These are phyloP conservation scores for Arthrobotrys iridis DNA, from an alignment of 2,329 filamentous ascomycete species.

Conservation along the genomic window DNA sequence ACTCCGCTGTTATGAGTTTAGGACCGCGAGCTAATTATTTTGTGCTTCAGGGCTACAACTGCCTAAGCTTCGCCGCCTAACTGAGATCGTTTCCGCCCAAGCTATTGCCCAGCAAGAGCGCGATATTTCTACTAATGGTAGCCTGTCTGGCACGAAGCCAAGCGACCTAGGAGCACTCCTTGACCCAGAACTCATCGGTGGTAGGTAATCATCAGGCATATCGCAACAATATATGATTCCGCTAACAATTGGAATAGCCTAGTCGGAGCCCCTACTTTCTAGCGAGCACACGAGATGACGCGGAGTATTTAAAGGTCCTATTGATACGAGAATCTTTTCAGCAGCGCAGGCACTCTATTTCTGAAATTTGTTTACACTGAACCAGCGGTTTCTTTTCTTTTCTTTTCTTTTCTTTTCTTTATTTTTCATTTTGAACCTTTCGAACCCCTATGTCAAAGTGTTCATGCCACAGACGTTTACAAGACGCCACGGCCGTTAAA, in stretches of 20 bases:
- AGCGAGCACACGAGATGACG: not conserved
- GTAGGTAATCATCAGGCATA: slow-evolving; percentile 3
- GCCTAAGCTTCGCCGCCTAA: slow-evolving; percentile 81
- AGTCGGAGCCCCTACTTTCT: not conserved
- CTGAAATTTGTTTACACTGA: not conserved
- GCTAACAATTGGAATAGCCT: slow-evolving; percentile 32
- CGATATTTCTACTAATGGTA: slow-evolving; percentile 3
- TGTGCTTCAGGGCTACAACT: slow-evolving; percentile 54
- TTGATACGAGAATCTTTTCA: not conserved
- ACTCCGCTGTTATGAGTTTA: slow-evolving; percentile 71
- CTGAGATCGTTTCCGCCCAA: slow-evolving; percentile 97
- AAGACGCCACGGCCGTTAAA: not conserved
- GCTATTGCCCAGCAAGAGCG: slow-evolving; percentile 88
- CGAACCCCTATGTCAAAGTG: not conserved
- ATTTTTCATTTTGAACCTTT: not conserved
- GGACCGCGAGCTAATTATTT: not conserved
- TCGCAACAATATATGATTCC: not conserved
- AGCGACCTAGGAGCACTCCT: slow-evolving; percentile 47
- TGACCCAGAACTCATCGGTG: slow-evolving; percentile 45
- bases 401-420: not conserved
- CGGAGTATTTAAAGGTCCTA: not conserved
- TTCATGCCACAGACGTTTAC: not conserved
- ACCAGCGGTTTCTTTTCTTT: not conserved
- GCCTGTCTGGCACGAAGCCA: slow-evolving; percentile 31
- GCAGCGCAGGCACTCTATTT: not conserved